phyloP scores from a whole-genome alignment of 208 protist genomes.

The Trypanosoma caninum region DNA sequence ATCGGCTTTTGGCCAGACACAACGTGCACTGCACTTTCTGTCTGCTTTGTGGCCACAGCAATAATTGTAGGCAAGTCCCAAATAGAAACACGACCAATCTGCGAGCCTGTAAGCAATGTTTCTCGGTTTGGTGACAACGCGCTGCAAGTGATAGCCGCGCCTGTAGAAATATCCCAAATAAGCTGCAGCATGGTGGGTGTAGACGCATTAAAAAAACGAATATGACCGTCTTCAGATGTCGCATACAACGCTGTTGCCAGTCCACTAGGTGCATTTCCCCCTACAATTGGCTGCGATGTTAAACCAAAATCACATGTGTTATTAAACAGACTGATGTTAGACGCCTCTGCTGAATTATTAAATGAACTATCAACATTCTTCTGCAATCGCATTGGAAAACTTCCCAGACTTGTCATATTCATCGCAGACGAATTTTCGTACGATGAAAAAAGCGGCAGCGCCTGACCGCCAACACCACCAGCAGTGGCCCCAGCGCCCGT shows the following conservation, averaged over 20 bases:
- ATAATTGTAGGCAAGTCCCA: conserved; percentile 85
- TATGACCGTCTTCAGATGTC: conserved; percentile 80
- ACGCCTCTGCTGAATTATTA: conserved; percentile 1
- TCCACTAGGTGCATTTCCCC: neutral
- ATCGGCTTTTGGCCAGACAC: conserved; percentile 45
- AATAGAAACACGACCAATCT: conserved; percentile 77
- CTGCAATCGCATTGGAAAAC: conserved; percentile 36
- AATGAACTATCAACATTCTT: neutral
- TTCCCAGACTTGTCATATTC: conserved; percentile 80
- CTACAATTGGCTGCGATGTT: neutral
- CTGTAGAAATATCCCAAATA: conserved; percentile 67
- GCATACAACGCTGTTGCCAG: conserved; percentile 39
- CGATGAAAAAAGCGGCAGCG: conserved; percentile 51
- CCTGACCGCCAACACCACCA: conserved; percentile 23
- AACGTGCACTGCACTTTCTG: conserved; percentile 3
- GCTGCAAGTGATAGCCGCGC: conserved; percentile 79
- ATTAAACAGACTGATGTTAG: conserved; percentile 17
- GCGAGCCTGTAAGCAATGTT: conserved; percentile 75
- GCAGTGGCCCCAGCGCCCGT: neutral
- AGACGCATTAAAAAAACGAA: conserved; percentile 74
- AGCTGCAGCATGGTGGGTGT: conserved; percentile 45
- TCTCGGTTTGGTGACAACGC: conserved; percentile 59
- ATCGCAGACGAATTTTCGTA: conserved; percentile 74
- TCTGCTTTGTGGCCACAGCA: conserved; percentile 17
- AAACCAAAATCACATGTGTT: conserved; percentile 15